A percentile compares a stretch with the other conserved stretches of the same genome.
phyloP scores from a whole-genome alignment of 1,284 basidiomycete species.

The Ustilago trichophora region DNA sequence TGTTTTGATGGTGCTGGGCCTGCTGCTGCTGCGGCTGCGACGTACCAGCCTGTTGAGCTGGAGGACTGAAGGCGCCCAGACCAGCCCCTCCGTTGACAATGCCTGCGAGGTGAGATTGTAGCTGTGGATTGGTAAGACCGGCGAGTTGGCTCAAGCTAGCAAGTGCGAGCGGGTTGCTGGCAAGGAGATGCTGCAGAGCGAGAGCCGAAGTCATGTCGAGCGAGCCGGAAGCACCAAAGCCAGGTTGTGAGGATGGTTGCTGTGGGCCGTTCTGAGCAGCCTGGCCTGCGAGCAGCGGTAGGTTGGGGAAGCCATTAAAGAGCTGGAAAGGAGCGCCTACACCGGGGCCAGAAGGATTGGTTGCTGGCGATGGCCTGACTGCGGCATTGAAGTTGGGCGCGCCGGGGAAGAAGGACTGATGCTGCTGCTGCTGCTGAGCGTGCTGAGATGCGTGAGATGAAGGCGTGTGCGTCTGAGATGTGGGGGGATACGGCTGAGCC shows the following conservation, averaged over 20 bases:
- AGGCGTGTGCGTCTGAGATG: constrained; percentile 24
- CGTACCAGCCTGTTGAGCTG: constrained; percentile 8
- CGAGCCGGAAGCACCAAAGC: constrained; percentile 18
- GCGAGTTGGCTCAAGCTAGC: constrained; percentile 48
- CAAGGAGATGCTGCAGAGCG: constrained; percentile 63
- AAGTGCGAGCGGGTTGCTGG: constrained; percentile 57
- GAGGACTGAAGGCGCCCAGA: constrained; percentile 16
- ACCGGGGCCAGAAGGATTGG: constrained; percentile 27
- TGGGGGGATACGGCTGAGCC: constrained; percentile 18
- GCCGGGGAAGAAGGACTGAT: constrained; percentile 26
- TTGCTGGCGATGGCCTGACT: constrained; percentile 22
- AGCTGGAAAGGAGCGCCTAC: constrained; percentile 18
- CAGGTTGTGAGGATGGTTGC: constrained; percentile 18
- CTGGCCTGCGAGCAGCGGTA: constrained; percentile 16
- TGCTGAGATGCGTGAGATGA: constrained; percentile 23
- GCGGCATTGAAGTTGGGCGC: constrained; percentile 29
- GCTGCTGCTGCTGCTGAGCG: constrained; percentile 20
- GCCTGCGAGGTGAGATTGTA: constrained; percentile 45
- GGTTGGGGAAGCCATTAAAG: constrained; percentile 31
- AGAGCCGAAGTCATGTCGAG: constrained; percentile 61
- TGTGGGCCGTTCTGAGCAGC: constrained; percentile 9
- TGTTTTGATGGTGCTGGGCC: constrained; percentile 14
- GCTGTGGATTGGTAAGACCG: constrained; percentile 45
- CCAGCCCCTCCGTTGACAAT: constrained; percentile 32
- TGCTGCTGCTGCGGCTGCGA: constrained; percentile 36